Evolutionary conservation across 345 rosid species (phyloP).

Genomic region (Melastoma malabathricum): DNA sequence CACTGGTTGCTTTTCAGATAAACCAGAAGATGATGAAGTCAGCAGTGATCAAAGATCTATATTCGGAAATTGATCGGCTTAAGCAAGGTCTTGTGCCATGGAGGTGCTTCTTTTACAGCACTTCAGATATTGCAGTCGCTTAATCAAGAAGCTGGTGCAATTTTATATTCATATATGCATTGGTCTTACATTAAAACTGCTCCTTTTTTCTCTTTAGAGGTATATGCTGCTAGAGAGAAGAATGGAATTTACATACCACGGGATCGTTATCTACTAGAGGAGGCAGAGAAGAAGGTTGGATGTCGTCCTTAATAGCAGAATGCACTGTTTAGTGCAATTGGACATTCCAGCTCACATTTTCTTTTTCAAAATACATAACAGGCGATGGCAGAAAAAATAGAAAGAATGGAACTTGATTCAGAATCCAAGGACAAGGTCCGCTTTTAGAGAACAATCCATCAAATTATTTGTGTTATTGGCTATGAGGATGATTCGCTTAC

Average conservation of each 20-base stretch:
- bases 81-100: slow-evolving; percentile 58
- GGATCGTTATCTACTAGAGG: slow-evolving; percentile 85
- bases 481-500: background rate
- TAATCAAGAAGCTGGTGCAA: too few species aligned
- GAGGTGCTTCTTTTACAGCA: too few species aligned
- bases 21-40: slow-evolving; percentile 99
- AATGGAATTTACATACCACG: slow-evolving; percentile 94
- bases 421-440: slow-evolving; percentile 77
- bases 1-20: slow-evolving; percentile 30
- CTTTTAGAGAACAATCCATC: slow-evolving; percentile 1
- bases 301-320: slow-evolving; percentile 3
- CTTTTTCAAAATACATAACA: slow-evolving; percentile 16
- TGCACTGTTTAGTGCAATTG: background rate
- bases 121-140: too few species aligned
- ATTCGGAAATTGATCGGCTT: slow-evolving; percentile 89
- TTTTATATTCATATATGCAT: too few species aligned
- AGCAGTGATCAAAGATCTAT: slow-evolving; percentile 92
- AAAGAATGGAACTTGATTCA: slow-evolving; percentile 72
- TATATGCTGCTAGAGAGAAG: slow-evolving; percentile 93
- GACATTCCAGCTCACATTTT: slow-evolving; percentile 4
- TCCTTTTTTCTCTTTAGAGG: slow-evolving; percentile 40
- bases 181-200: too few species aligned
- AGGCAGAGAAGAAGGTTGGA: slow-evolving; percentile 88
- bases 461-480: background rate
- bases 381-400: slow-evolving; percentile 98